Evolutionary conservation across 257 asterid species (phyloP), one percentile per base, ranked within the genome.

Genomic region (Prunella vulgaris): DNA sequence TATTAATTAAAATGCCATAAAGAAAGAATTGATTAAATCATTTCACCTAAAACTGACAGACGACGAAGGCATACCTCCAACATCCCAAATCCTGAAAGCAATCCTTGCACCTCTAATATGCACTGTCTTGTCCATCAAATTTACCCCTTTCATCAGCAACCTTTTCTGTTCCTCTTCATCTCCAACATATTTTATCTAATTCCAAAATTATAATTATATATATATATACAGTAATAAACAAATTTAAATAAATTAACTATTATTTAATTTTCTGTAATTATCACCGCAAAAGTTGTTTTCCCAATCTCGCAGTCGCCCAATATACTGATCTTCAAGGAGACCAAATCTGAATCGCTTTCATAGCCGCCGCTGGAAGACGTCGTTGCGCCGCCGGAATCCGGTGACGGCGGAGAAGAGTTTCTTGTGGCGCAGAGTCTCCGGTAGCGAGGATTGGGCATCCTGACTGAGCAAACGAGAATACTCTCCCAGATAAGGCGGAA

Each of bases 251-350:
- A 32, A 22, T 8, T 25, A 7, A 35, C 7, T 15, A 66, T 2
- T 13, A 0, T 20, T 3, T 9, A 51, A 5, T 37, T 3, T 5
- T 8, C 7, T 2, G 8, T 33, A 18, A 33, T 18, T 5, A 79
- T 74, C 52, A 92, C 98, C 90, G 84, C 83, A 73, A 93, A 93
- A 75, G 87, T 88, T 24, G 98, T 93, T 77, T 93, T 93, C 10
- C 97, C 98, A 78, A 84, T 93, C 84, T 84, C 88, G 77, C 90
- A 90, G 85, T 93, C 98, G 25, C 98, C 98, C 78, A 93, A 80
- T 15, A 90, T 40, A 46, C 93, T 86, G 77, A 93, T 90, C 88
- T 93, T 93, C 74, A 93, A 83, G 46, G 91, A 68, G 67, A 93
- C 97, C 21, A 88, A 85, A 84, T 93, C 97, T 4, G 97, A 86